These are phyloP conservation scores for Adiantum capillusveneris DNA, from an alignment of 75 land plant species.

Conservation along the genomic window DNA sequence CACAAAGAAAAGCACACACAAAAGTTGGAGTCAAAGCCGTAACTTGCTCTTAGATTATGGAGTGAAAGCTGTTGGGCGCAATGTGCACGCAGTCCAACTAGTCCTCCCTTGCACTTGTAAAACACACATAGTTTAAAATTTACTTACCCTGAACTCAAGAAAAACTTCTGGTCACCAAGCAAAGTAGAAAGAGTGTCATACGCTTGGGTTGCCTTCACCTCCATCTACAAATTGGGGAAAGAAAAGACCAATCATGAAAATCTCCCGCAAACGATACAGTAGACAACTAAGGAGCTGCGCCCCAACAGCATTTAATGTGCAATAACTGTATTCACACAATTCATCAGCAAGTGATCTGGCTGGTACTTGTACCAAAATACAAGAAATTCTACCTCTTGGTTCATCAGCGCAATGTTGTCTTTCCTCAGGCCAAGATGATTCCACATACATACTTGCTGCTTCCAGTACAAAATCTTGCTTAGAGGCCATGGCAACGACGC, in stretches of 20 bases:
- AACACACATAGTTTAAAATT: background rate
- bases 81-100: no score
- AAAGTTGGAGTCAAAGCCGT: no score
- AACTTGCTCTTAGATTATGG: no score
- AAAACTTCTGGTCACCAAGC: constrained; percentile 15
- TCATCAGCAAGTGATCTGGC: background rate
- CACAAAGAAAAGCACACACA: background rate
- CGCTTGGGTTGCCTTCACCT: constrained; percentile 15
- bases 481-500: constrained; percentile 22
- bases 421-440: constrained; percentile 16
- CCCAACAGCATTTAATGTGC: background rate
- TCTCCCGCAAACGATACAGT: no score
- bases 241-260: no score
- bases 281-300: background rate
- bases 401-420: constrained; percentile 8
- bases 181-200: constrained; percentile 21
- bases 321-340: background rate
- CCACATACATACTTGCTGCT: constrained; percentile 12
- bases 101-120: no score
- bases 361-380: background rate
- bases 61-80: no score
- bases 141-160: constrained; percentile 1
- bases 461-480: constrained; percentile 23
- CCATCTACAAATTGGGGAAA: no score
- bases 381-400: constrained; percentile 8